A percentile compares a stretch with the other conserved stretches of the same genome.
phyloP scores from a whole-genome alignment of 148 eudicot genomes.

The Dysphania ambrosioides region DNA sequence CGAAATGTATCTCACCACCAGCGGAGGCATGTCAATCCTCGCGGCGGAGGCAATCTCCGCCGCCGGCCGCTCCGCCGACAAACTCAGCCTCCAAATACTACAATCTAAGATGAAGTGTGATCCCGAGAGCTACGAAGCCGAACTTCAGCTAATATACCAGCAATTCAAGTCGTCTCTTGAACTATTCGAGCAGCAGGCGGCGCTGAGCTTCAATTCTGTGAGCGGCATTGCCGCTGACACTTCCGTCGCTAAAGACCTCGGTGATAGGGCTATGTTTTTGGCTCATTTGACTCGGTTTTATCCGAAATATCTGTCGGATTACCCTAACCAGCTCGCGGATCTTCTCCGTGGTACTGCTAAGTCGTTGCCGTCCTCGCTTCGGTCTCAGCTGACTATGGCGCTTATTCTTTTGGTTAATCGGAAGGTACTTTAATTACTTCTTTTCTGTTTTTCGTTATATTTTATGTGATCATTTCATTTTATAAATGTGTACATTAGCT shows the following conservation, averaged over 20 bases:
- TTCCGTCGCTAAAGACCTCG: constrained; percentile 63
- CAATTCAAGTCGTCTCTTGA: constrained; percentile 81
- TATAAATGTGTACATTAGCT: too few species aligned
- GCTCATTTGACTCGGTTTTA: constrained; percentile 77
- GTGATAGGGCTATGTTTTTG: constrained; percentile 72
- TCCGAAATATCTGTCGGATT: constrained; percentile 40
- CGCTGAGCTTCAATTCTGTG: constrained; percentile 68
- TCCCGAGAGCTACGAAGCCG: constrained; percentile 69
- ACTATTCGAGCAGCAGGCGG: constrained; percentile 71
- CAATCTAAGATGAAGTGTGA: constrained; percentile 94
- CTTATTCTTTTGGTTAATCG: constrained; percentile 72
- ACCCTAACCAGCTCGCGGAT: constrained; percentile 52
- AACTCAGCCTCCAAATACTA: constrained; percentile 53
- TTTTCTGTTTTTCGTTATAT: background rate
- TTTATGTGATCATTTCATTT: background rate
- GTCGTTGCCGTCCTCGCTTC: constrained; percentile 54
- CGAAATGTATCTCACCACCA: background rate
- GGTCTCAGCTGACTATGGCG: constrained; percentile 64
- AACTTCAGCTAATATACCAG: constrained; percentile 48
- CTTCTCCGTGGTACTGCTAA: constrained; percentile 44
- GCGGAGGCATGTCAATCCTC: background rate
- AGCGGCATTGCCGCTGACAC: constrained; percentile 56
- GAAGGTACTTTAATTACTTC: constrained; percentile 39
- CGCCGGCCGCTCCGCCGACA: constrained; percentile 53
- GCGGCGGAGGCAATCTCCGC: constrained; percentile 52